Percentiles rank a stretch among this genome's conserved stretches.
Evolutionary conservation across 2,329 filamentous ascomycete genomes (phyloP).

Genomic region (Xylaria sp.): DNA sequence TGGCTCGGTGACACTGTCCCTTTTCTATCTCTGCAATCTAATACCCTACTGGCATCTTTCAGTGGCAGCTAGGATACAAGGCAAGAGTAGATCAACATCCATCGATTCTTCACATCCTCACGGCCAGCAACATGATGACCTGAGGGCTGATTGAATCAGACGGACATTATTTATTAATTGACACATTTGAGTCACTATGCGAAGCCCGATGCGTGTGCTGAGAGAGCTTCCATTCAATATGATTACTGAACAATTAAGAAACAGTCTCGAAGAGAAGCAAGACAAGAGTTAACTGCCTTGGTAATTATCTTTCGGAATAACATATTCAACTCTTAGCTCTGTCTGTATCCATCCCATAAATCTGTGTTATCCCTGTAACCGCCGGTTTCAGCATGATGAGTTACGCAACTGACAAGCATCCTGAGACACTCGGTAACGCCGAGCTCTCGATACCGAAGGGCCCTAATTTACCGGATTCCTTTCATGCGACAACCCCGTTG

Average conservation of each 20-base stretch:
- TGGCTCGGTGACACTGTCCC: background rate
- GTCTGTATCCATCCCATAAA: too few relatives aligned
- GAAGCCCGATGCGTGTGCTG: background rate
- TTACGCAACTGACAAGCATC: too few relatives aligned
- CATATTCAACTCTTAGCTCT: too few relatives aligned
- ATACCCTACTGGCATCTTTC: slow-evolving; percentile 53
- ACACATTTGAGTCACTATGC: background rate
- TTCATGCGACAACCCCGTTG: too few relatives aligned
- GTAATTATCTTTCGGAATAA: too few relatives aligned
- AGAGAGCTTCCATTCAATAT: background rate
- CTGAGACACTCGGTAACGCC: too few relatives aligned
- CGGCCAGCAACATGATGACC: background rate
- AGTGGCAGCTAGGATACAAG: slow-evolving; percentile 64
- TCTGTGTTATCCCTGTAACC: background rate
- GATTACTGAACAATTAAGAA: background rate
- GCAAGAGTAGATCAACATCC: slow-evolving; percentile 53
- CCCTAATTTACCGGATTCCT: too few relatives aligned
- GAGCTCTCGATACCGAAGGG: too few relatives aligned
- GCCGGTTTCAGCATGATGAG: too few relatives aligned
- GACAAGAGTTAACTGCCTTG: background rate
- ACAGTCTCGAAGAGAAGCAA: background rate
- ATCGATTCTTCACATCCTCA: background rate
- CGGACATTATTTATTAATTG: background rate
- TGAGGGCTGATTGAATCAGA: background rate
- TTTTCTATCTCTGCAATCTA: slow-evolving; percentile 59